Base-by-base conservation (phyloP, 192 early-diverging fungal genomes). In the Kickxella alabastrina region DNA sequence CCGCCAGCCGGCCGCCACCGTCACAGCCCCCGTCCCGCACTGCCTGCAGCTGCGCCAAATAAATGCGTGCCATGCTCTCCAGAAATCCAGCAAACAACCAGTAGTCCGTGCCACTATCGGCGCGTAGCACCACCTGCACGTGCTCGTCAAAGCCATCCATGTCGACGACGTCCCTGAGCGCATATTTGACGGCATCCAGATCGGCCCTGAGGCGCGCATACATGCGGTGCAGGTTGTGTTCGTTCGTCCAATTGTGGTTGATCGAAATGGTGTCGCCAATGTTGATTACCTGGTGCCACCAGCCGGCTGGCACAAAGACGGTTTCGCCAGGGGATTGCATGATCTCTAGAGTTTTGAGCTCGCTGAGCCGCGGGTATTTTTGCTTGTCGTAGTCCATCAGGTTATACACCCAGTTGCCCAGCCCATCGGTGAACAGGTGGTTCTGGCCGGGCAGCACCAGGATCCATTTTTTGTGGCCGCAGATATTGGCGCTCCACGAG, bases 171-270 rank as follows among this genome's bases (percentile, higher is more conserved):
- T 89, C 80, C 0, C 75, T 49, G 49, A 89, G 77, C 10, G 80
- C 80, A 2, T 69, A 54, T 25, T 57, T 50, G 1, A 85, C 82
- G 5, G 73, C 68, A 6, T 36, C 48, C 31, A 84, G 52, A 46
- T 84, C 82, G 1, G 24, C 31, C 3, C 34, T n/a, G 12, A 89
- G 62, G 1, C 77, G 78, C 4, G 54, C 53, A 19, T 75, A 71
- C 32, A 82, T 57, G 4, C 54, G 43, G 5, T 51, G 58, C 15
- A 89, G 37, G 43, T 84, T 84, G 31, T 71, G 79, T 36, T 82
- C 80, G 50, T 89, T 86, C 10, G 67, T 57, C 87, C 87, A 89
- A 49, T 89, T 89, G 62, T 85, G 85, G 52, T 89, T 89, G 56
- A 89, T 89, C 5, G 85, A 87, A 28, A 89, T 85, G 0, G 85